Base-by-base conservation (phyloP, 2,329 filamentous ascomycete genomes). In the Talaromyces piceae region DNA sequence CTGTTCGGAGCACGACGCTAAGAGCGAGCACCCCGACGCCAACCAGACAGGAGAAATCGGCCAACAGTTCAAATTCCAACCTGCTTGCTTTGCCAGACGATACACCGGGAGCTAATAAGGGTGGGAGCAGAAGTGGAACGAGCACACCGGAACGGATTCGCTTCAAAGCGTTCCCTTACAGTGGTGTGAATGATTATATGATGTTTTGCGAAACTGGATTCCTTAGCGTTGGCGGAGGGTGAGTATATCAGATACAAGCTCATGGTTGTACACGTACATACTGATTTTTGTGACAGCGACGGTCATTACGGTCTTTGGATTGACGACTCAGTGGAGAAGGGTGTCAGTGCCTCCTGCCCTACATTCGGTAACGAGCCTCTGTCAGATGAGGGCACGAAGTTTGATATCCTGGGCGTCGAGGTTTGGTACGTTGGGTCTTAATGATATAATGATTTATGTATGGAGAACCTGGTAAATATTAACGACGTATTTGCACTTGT, bases 91-190 rank as follows among this genome's bases (percentile, higher is more conserved):
- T 52, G 45, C 46, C 51, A n/a, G 23, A 20, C 2, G 31, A 43
- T 43, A 13, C 22, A 5, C 5, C 20, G 13, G 23, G 25, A 3
- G 2, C 23, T 18, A 44, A 50, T 45, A 65, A 57, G n/a, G 58
- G 58, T 16, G 50, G 54, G 11, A 67, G 65, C 31, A 62, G 66
- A 51, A 74, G 69, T 58, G 72, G 77, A 2, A 70, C 78, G 1
- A 78, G 76, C 23, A 82, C 82, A 3, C 80, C 83, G 4, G 87
- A 91, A 55, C 79, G 83, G 23, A 88, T 97, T 59, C 83, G 93
- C 18, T 98, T 98, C 78, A 96, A 95, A 71, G 91, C 91, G 0
- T 98, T 97, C 62, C 91, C 91, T 0, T 97, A 96, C 64, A 94
- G 87, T 51, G 93, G 93, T 4, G 81, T 95, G 37, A 97, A 98